phyloP scores from a whole-genome alignment of 345 rosid genomes.

The Citrus maxima region DNA sequence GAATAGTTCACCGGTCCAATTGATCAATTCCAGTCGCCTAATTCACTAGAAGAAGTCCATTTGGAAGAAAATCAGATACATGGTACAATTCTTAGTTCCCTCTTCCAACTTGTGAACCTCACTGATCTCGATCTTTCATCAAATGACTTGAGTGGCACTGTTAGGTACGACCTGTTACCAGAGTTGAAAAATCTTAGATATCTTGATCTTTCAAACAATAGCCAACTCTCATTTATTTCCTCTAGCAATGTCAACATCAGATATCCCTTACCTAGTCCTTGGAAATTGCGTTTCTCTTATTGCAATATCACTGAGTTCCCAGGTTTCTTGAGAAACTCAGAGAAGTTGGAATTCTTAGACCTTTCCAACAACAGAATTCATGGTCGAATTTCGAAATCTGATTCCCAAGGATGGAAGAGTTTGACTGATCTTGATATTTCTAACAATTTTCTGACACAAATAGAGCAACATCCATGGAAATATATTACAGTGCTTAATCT shows the following conservation, averaged over 20 bases:
- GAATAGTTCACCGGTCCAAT: not conserved
- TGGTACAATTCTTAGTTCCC: not conserved
- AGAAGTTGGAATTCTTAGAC: not conserved
- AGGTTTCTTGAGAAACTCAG: not conserved
- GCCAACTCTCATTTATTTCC: not conserved
- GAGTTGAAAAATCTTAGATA: not conserved
- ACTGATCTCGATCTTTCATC: not conserved
- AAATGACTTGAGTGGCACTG: not conserved
- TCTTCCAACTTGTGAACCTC: not conserved
- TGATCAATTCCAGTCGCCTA: not conserved
- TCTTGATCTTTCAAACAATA: not conserved
- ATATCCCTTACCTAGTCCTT: not conserved
- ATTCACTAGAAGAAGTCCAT: not conserved
- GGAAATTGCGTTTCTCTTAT: rapidly evolving
- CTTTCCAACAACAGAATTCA: not conserved
- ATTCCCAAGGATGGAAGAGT: not conserved
- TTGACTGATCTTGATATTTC: not conserved
- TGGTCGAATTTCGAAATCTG: not conserved
- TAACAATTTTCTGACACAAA: not conserved
- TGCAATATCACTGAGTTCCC: not conserved
- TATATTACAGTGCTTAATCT: not conserved
- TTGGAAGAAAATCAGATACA: not conserved
- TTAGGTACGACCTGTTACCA: not conserved
- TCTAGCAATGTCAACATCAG: rapidly evolving
- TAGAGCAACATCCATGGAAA: not conserved